Base-by-base conservation (phyloP, 192 early-diverging fungal species). In the Podila minutissima region DNA sequence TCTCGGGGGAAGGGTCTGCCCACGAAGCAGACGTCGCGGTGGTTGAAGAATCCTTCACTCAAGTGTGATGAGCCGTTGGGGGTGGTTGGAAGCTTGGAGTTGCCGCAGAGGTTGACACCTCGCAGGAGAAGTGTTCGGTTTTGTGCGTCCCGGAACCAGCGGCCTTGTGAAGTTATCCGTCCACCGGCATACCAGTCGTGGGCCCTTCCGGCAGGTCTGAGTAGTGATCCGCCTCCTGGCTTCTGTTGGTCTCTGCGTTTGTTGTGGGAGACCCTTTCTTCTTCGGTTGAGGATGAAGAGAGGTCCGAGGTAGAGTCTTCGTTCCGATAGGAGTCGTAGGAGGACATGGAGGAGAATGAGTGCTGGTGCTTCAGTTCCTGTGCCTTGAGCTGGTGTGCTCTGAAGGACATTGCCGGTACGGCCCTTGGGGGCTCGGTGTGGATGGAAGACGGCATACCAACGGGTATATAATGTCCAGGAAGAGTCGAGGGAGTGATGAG, bases 31-130 rank as follows among this genome's bases (percentile, higher is more conserved):
- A 96, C 93, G 72, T 91, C 75, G 17, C 84, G 74, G 70, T 95
- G 94, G 69, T 93, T 87, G 77, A 90, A 93, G 74, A 95, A 92
- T 5, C 85, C 79, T 29, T 91, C 83, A 5, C 69, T 78, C 28
- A 91, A 70, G 74, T 93, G 91, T 2, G 89, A 87, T 5, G 87
- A 87, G 4, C 89, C 89, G 48, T 90, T 83, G 35, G 94, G 92
- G 35, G 65, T 85, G 3, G 89, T 93, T 1, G 94, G 94, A 5
- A 95, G 81, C 77, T 95, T 95, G 9, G 88, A 90, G 50, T 90
- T 91, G 29, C 93, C 94, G 59, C 92, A 93, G 11, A 95, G 41
- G 70, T 95, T 95, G 62, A 95, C 92, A 32, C 94, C 94, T 26
- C 94, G 86, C 66, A 95, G 71, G 28, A 93, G 55, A 13, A 92